Conservation (phyloP, 2,329 filamentous ascomycete species). For the Claviceps monticola region DNA sequence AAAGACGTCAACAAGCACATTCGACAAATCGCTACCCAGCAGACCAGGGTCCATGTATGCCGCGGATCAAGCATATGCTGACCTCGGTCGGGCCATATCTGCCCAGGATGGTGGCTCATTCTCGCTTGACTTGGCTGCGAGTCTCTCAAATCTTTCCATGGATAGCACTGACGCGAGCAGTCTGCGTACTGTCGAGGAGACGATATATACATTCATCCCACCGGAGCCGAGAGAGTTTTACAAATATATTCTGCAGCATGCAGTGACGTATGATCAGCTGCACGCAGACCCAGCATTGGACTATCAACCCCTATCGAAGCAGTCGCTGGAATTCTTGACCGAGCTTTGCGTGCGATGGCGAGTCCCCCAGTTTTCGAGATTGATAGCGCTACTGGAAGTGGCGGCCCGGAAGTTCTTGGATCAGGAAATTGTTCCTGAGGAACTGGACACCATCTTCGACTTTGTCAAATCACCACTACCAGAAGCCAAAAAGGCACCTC, state of each 20-base stretch:
- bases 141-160: conserved; percentile 52
- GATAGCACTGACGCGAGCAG: conserved; percentile 34
- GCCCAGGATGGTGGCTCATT: conserved; percentile 28
- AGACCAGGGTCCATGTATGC: conserved; percentile 29
- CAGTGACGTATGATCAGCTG: conserved; percentile 51
- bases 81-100: conserved; percentile 37
- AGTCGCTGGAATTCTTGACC: conserved; percentile 68
- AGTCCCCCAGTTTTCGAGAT: conserved; percentile 66
- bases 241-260: conserved; percentile 66
- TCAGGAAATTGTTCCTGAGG: conserved; percentile 66
- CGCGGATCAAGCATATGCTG: conserved; percentile 38
- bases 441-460: conserved; percentile 71
- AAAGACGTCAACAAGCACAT: conserved; percentile 51
- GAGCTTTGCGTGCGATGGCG: conserved; percentile 84
- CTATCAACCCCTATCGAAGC: conserved; percentile 51
- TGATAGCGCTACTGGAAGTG: conserved; percentile 74
- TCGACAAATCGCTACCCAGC: conserved; percentile 43
- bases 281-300: conserved; percentile 38
- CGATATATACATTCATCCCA: conserved; percentile 80
- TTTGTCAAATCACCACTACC: conserved; percentile 60
- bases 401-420: conserved; percentile 74
- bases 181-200: conserved; percentile 43
- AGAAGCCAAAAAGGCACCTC: conserved; percentile 49
- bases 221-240: conserved; percentile 72
- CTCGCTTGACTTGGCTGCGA: conserved; percentile 52